Evolutionary conservation across 1,284 basidiomycete genomes (phyloP).

Genomic region (Kwoniella shivajii): DNA sequence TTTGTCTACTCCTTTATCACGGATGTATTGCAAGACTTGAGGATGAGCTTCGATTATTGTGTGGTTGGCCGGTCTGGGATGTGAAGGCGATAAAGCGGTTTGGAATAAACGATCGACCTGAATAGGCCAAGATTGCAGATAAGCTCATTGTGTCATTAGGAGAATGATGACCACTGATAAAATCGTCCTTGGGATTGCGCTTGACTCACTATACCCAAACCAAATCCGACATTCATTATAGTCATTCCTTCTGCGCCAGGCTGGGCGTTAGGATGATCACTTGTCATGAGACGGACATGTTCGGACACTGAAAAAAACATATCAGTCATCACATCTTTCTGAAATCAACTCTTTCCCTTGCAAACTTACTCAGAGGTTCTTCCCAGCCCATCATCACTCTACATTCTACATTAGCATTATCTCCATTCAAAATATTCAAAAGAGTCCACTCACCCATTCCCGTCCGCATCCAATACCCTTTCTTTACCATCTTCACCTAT

Average conservation of each 20-base stretch:
- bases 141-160: constrained; percentile 19
- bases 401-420: neutral
- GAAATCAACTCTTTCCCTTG: neutral
- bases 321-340: neutral
- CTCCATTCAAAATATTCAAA: neutral
- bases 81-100: constrained; percentile 31
- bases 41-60: constrained; percentile 95
- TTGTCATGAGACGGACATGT: constrained; percentile 60
- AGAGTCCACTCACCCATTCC: constrained; percentile 66
- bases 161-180: too few relatives aligned
- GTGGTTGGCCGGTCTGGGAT: constrained; percentile 65
- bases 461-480: constrained; percentile 61
- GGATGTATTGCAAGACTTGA: constrained; percentile 81
- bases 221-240: constrained; percentile 90
- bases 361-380: constrained; percentile 66
- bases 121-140: neutral
- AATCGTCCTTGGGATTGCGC: neutral
- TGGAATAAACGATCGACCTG: constrained; percentile 85
- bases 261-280: constrained; percentile 58
- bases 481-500: constrained; percentile 76
- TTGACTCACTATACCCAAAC: constrained; percentile 80
- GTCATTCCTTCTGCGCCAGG: constrained; percentile 59
- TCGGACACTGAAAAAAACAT: constrained; percentile 55
- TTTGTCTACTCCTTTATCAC: constrained; percentile 71
- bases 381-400: constrained; percentile 98